Conservation (phyloP, 257 asterid species). For the Eustoma russellianum region DNA sequence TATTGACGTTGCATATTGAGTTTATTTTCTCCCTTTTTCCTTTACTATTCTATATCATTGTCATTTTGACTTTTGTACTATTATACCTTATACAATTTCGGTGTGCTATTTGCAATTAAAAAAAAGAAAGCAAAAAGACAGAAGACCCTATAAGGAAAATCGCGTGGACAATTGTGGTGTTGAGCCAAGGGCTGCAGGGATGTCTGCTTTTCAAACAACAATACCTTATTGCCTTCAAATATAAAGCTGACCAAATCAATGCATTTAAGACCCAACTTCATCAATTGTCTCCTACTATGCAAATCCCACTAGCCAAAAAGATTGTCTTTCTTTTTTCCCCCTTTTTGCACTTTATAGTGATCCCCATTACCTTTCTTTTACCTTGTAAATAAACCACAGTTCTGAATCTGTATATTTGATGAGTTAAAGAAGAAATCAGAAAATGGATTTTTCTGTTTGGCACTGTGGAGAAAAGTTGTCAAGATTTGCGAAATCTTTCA, state of each 20-base stretch:
- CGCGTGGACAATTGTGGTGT: too few species aligned
- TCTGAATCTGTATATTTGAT: slow-evolving; percentile 24
- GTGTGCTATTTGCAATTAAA: too few species aligned
- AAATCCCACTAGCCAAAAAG: slow-evolving; percentile 4
- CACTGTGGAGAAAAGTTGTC: slow-evolving; percentile 41
- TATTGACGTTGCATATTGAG: too few species aligned
- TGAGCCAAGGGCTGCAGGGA: not conserved
- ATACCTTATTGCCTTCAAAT: slow-evolving; percentile 17
- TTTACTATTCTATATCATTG: too few species aligned
- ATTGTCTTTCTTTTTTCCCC: too few species aligned
- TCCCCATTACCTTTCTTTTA: slow-evolving; percentile 4
- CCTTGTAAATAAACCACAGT: too few species aligned
- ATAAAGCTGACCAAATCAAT: slow-evolving; percentile 13
- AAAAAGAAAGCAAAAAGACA: too few species aligned
- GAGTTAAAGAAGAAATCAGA: slow-evolving; percentile 5
- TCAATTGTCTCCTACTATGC: not conserved
- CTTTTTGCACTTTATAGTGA: slow-evolving; percentile 17
- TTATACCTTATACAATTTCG: too few species aligned
- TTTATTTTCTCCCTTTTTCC: too few species aligned
- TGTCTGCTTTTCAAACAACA: slow-evolving; percentile 26
- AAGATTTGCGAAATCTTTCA: slow-evolving; percentile 45
- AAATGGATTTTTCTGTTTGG: slow-evolving; percentile 29
- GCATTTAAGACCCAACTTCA: slow-evolving; percentile 6
- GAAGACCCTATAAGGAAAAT: too few species aligned
- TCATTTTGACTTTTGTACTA: too few species aligned